Evolutionary conservation across 73 alveolate species (phyloP).

Genomic region (Tetrahymena elliotti): DNA sequence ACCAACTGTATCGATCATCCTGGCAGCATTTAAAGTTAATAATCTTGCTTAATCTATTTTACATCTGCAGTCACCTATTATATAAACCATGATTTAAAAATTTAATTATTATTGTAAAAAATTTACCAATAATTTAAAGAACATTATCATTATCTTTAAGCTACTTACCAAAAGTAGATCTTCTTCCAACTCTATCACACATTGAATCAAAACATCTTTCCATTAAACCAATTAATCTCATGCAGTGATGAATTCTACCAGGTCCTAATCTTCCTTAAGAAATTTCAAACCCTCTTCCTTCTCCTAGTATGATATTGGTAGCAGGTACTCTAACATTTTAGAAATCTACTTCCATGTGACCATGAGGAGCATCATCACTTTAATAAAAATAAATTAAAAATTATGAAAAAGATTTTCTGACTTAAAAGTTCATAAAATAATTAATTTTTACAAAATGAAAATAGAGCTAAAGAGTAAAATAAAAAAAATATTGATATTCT

Average conservation of each 20-base stretch:
- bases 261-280: slow-evolving; percentile 69
- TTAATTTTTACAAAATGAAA: background rate
- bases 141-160: slow-evolving; percentile 15
- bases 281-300: slow-evolving; percentile 67
- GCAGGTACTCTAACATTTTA: slow-evolving; percentile 47
- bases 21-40: slow-evolving; percentile 30
- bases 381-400: slow-evolving; percentile 7
- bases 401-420: slow-evolving; percentile 9
- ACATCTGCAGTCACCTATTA: slow-evolving; percentile 18
- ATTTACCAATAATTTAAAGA: background rate
- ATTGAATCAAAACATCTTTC: slow-evolving; percentile 41
- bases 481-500: background rate
- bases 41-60: slow-evolving; percentile 17
- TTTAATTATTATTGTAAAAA: too few relatives aligned
- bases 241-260: slow-evolving; percentile 68
- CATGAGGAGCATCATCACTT: slow-evolving; percentile 60
- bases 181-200: slow-evolving; percentile 30
- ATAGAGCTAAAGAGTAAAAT: background rate
- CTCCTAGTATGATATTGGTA: slow-evolving; percentile 47
- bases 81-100: background rate
- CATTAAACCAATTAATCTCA: slow-evolving; percentile 54
- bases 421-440: background rate
- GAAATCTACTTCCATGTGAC: slow-evolving; percentile 59
- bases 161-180: background rate
- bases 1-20: slow-evolving; percentile 23